These are phyloP conservation scores for Vitis rupestris DNA, from an alignment of 164 flowering plant species.

Conservation along the genomic window DNA sequence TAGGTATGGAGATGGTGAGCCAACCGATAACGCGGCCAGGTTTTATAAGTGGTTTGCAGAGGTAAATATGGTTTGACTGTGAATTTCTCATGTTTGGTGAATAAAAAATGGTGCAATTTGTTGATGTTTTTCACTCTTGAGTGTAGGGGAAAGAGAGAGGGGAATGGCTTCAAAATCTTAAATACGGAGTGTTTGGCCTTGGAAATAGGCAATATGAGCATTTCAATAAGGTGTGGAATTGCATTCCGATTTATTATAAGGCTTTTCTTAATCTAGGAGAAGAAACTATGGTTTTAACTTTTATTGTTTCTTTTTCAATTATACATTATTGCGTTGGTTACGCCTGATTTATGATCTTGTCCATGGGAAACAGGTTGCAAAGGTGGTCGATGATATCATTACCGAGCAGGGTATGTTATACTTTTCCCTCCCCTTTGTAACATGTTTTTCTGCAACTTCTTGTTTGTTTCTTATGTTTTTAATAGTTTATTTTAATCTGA, in stretches of 20 bases:
- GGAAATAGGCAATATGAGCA: constrained; percentile 98
- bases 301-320: not conserved
- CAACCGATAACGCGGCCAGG: constrained; percentile 97
- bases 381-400: constrained; percentile 69
- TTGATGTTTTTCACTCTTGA: not conserved
- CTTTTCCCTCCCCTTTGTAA: not conserved
- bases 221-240: constrained; percentile 76
- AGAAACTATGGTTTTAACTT: not conserved
- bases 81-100: not conserved
- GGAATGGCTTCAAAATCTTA: constrained; percentile 58
- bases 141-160: constrained; percentile 68
- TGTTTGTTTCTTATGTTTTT: not conserved
- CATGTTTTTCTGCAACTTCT: not conserved
- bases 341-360: constrained; percentile 3
- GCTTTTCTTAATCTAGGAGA: not conserved
- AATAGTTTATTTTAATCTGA: not conserved
- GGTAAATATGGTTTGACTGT: constrained; percentile 33
- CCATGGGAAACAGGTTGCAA: constrained; percentile 58
- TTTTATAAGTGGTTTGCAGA: constrained; percentile 93
- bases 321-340: not conserved
- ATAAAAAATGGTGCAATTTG: not conserved
- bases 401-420: constrained; percentile 62
- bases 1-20: constrained; percentile 97
- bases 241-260: not conserved
- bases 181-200: constrained; percentile 83